Conservation (phyloP, 495 filamentous ascomycete species). For the Trichoderma erinaceum region DNA sequence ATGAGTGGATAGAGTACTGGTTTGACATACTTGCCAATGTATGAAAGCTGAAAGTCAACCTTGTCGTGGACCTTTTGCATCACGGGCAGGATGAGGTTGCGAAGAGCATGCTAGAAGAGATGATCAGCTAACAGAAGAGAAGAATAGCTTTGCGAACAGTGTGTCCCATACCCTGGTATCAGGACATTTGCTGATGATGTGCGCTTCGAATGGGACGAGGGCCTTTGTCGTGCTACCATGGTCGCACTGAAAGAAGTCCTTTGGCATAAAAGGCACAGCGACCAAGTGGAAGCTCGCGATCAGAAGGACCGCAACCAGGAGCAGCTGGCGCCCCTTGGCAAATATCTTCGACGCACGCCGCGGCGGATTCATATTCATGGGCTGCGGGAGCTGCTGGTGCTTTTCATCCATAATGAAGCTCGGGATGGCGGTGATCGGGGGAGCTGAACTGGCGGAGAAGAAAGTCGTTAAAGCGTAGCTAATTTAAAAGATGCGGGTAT, state of each 20-base stretch:
- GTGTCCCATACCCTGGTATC: conserved; percentile 52
- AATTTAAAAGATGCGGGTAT: background rate
- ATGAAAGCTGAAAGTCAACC: conserved; percentile 85
- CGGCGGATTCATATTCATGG: conserved; percentile 3
- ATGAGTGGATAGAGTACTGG: background rate
- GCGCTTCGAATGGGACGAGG: conserved; percentile 73
- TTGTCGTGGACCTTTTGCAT: conserved; percentile 77
- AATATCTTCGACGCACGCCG: background rate
- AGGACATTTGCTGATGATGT: conserved; percentile 95
- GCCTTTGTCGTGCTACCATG: background rate
- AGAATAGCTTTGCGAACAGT: background rate
- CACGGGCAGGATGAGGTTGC: conserved; percentile 72
- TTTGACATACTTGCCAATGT: conserved; percentile 67
- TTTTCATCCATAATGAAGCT: conserved; percentile 30
- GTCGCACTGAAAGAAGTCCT: background rate
- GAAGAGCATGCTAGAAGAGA: conserved; percentile 58
- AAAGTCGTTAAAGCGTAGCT: background rate
- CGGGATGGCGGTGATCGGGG: background rate
- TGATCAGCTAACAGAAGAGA: background rate
- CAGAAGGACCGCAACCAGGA: background rate
- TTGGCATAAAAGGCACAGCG: conserved; percentile 1
- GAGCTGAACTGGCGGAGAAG: background rate
- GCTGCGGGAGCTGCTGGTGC: conserved; percentile 19
- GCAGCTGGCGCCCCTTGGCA: background rate
- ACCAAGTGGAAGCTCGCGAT: background rate